Evolutionary conservation across 73 alveolate species (phyloP), one percentile per base, ranked within the genome.

Genomic region (Paraurostyla sp.): DNA sequence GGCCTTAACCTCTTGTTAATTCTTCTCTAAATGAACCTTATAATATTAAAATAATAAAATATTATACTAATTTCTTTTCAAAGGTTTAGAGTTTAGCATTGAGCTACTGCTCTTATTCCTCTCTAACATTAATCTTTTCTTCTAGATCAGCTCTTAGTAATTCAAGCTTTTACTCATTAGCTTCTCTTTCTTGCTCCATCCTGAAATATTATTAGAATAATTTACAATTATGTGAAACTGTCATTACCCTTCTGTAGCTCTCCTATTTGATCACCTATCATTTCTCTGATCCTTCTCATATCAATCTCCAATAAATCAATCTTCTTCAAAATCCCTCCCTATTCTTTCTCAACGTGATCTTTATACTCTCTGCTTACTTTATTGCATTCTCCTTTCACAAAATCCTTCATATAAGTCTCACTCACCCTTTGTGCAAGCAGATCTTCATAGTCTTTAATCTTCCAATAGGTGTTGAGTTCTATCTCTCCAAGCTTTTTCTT

Each of bases 401-500:
- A 87, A 38, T 92, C 96, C 15, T 41, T 51, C 86, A 92, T 83
- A 48, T 57, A 87, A 4, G 85, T 48, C 49, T 92, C 93, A 52
- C 75, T 92, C n/a, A 88, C 78, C 22, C 96, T 45, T 16, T 68
- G 57, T 68, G 73, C 63, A 33, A 92, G 89, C 22, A 92, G 85
- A 76, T 92, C 96, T 45, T 92, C 96, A 69, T 88, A 92, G 76
- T 92, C 96, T 41, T 92, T 92, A 0, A 92, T 86, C 78, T 92
- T 92, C 94, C 96, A 92, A 36, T 73, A 80, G 7, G 96, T 92
- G 68, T 87, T 86, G 50, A 85, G 52, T 40, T 92, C 96, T 16
- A 92, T 76, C 15, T 87, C 94, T 18, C 68, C 49, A 0, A 87
- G 57, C 54, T 92, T 92, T 73, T 80, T 78, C 33, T 78, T 92